A percentile compares a stretch with the other conserved stretches of the same genome.
Conservation (phyloP, 768 basidiomycete species). For the Lepiota subincarnata region DNA sequence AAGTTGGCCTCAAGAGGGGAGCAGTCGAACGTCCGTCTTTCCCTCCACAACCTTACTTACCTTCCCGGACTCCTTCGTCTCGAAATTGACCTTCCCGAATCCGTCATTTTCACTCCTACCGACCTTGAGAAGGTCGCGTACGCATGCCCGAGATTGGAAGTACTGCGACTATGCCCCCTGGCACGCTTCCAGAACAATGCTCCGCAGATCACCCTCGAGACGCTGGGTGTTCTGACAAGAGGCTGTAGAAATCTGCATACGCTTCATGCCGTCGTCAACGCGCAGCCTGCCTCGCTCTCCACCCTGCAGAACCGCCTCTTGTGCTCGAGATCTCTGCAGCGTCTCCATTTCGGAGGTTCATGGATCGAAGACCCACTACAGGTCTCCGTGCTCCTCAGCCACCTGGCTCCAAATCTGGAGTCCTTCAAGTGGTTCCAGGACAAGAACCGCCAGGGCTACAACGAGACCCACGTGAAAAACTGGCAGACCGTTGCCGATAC, state of each 20-base stretch:
- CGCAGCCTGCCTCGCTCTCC: conserved; percentile 39
- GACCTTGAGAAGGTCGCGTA: conserved; percentile 58
- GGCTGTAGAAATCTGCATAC: conserved; percentile 62
- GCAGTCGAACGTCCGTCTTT: conserved; percentile 53
- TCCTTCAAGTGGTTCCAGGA: conserved; percentile 74
- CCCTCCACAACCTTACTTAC: conserved; percentile 52
- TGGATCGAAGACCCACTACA: conserved; percentile 68
- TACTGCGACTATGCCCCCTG: conserved; percentile 62
- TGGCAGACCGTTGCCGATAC: conserved; percentile 70
- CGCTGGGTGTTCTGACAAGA: conserved; percentile 53
- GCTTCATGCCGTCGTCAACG: conserved; percentile 62
- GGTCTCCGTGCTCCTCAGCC: conserved; percentile 68
- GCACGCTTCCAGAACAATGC: conserved; percentile 56
- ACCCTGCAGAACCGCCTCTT: conserved; percentile 41
- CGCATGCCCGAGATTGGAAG: conserved; percentile 65
- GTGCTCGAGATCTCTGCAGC: conserved; percentile 63
- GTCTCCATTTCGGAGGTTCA: conserved; percentile 74
- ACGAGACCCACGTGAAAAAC: conserved; percentile 59
- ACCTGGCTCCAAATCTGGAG: conserved; percentile 70
- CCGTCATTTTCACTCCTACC: conserved; percentile 55
- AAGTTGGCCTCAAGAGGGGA: conserved; percentile 67
- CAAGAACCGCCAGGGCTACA: conserved; percentile 65
- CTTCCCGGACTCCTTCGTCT: conserved; percentile 57
- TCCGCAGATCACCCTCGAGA: conserved; percentile 58
- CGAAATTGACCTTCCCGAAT: conserved; percentile 78